Evolutionary conservation across 2,329 filamentous ascomycete species (phyloP), one percentile per base, ranked within the genome.

Genomic region (Neonectria coccinea): DNA sequence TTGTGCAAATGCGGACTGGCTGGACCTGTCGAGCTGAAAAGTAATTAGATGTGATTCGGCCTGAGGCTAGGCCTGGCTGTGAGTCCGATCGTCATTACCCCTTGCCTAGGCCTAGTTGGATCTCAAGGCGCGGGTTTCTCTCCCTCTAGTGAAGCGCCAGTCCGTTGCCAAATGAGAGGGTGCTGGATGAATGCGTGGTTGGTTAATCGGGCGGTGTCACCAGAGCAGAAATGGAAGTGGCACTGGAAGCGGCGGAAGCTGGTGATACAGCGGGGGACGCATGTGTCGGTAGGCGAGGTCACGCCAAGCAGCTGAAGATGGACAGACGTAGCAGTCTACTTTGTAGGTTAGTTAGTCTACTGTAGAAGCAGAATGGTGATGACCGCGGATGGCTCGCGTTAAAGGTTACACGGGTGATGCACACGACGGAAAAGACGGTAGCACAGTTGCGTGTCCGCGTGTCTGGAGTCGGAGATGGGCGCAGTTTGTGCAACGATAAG

Each of bases 11-110:
- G 27, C 29, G 25, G 48, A 54, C 55, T 45, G 51, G 44, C 59
- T 45, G 51, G 44, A 58, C 59, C 64, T 62, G 54, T 50, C 45
- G 39, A 71, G 67, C 62, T 72, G 69, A 67, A 67, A 48, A 51
- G 8, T 5, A 33, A 47, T 62, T 58, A 41, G 41, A 39, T n/a
- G 39, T 22, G 59, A 54, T 56, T 39, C 52, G 31, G 41, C 47
- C 47, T 20, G n/a, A 14, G 11, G 53, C 57, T 65, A 65, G 54
- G 16, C 42, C 56, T 61, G 29, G 14, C 11, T 33, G 41, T 42
- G 47, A 25, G 47, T 53, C 20, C 29, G 22, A 53, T 57, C 47
- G 45, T 36, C n/a, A 25, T 27, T 33, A 10, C 16, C 27, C 36
- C 36, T 41, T 33, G n/a, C 31, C 44, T 41, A 22, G 45, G 41